Percentiles rank a stretch among this genome's conserved stretches.
phyloP scores from a whole-genome alignment of 2,329 filamentous ascomycete species.

The Ophiostoma montium region DNA sequence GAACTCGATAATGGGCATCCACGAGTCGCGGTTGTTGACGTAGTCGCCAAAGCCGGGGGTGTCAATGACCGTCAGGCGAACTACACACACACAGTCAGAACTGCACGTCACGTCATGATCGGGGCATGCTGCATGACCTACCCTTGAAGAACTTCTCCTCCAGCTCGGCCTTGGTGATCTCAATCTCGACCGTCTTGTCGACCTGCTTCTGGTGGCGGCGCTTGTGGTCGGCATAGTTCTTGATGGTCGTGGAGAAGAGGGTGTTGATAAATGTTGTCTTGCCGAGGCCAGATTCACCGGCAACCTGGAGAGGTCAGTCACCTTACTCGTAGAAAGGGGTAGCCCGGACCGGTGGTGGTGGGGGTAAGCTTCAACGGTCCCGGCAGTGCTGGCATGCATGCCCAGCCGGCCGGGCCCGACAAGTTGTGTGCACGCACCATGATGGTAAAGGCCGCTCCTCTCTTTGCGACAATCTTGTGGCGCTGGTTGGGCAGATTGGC shows the following conservation, averaged over 20 bases:
- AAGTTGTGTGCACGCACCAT: conserved; percentile 51
- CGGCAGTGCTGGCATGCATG: background rate
- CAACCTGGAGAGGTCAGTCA: conserved; percentile 49
- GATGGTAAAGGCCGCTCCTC: conserved; percentile 96
- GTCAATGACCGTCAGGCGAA: conserved; percentile 96
- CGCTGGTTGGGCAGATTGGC: conserved; percentile 61
- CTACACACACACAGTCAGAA: no score
- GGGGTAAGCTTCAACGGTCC: background rate
- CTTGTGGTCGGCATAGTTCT: conserved; percentile 99
- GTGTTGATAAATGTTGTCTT: conserved; percentile 99
- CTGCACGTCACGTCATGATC: background rate
- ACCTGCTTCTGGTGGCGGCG: conserved; percentile 98
- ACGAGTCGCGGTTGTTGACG: conserved; percentile 99
- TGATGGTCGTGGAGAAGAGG: conserved; percentile 98
- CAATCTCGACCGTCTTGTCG: conserved; percentile 99
- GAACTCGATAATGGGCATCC: conserved; percentile 99
- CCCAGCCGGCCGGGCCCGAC: background rate
- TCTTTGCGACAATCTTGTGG: conserved; percentile 62
- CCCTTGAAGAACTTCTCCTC: conserved; percentile 99
- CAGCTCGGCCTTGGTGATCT: conserved; percentile 98
- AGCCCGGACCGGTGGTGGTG: background rate
- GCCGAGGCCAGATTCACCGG: conserved; percentile 93
- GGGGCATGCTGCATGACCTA: conserved; percentile 26
- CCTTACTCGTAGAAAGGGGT: conserved; percentile 3
- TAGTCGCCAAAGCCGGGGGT: conserved; percentile 99